phyloP scores from a whole-genome alignment of 148 eudicot species.

The Camellia lanceoleosa region DNA sequence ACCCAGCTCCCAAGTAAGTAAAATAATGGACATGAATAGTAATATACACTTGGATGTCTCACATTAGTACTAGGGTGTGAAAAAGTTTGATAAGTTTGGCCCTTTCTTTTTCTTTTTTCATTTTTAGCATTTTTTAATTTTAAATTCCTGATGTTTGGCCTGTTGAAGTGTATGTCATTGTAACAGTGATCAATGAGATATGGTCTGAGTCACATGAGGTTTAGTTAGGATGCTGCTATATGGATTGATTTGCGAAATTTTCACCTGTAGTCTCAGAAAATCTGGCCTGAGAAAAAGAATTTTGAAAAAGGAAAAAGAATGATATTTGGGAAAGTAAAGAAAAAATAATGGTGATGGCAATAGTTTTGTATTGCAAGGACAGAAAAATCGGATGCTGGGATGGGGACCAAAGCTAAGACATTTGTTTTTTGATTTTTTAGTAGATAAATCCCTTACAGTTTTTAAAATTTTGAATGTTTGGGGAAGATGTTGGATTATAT shows the following conservation, averaged over 20 bases:
- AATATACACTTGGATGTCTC: not conserved
- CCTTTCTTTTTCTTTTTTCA: not conserved
- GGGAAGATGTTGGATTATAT: not conserved
- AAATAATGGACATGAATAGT: not conserved
- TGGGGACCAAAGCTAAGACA: not conserved
- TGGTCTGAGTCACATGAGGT: not conserved
- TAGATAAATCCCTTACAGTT: not conserved
- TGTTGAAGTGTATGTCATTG: not conserved
- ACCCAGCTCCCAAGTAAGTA: conserved; percentile 71
- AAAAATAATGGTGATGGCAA: not conserved
- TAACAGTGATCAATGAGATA: not conserved
- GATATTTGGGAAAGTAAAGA: not conserved
- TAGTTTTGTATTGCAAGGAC: not conserved
- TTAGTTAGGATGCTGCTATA: not conserved
- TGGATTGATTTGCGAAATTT: not conserved
- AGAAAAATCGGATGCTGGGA: not conserved
- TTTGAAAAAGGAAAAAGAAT: not conserved
- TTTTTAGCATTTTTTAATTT: too few relatives aligned
- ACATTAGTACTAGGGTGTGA: not conserved
- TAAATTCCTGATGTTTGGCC: not conserved
- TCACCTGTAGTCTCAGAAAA: not conserved
- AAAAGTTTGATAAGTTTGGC: not conserved
- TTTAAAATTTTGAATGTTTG: not conserved
- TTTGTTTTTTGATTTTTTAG: too few relatives aligned
- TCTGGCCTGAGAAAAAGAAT: not conserved